Evolutionary conservation across 768 basidiomycete genomes (phyloP).

Genomic region (Russula brevipes): DNA sequence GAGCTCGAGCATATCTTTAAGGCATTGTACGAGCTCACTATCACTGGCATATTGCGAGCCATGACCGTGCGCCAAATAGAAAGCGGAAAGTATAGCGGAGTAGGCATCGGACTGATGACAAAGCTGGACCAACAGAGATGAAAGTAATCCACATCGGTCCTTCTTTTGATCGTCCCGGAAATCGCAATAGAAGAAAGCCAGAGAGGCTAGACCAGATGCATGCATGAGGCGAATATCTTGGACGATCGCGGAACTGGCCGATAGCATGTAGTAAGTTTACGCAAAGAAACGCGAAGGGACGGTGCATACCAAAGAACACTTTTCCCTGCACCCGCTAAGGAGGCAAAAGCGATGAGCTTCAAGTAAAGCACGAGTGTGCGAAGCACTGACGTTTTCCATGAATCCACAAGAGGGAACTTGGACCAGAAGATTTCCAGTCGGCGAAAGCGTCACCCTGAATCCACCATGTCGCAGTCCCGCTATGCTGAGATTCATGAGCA

Average conservation of each 20-base stretch:
- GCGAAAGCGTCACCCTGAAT: too few species aligned
- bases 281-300: too few species aligned
- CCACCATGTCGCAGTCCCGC: not conserved
- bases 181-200: conserved; percentile 10
- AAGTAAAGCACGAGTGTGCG: not conserved
- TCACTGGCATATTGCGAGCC: not conserved
- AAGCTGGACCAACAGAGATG: not conserved
- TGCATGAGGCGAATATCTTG: not conserved
- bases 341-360: not conserved
- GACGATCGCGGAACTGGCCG: not conserved
- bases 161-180: not conserved
- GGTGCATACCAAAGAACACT: too few species aligned
- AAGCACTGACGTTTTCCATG: not conserved
- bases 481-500: not conserved
- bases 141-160: not conserved
- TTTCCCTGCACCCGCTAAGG: too few species aligned
- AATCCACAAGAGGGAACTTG: too few species aligned
- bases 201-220: not conserved
- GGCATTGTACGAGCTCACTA: not conserved
- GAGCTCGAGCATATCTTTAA: not conserved
- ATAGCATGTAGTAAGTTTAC: not conserved
- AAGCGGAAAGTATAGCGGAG: not conserved
- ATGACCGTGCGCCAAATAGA: not conserved
- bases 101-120: not conserved
- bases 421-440: too few species aligned